A percentile compares a stretch with the other conserved stretches of the same genome.
These are phyloP conservation scores for Oehlia diaphana DNA, from an alignment of 192 early-diverging fungal species.

Conservation along the genomic window DNA sequence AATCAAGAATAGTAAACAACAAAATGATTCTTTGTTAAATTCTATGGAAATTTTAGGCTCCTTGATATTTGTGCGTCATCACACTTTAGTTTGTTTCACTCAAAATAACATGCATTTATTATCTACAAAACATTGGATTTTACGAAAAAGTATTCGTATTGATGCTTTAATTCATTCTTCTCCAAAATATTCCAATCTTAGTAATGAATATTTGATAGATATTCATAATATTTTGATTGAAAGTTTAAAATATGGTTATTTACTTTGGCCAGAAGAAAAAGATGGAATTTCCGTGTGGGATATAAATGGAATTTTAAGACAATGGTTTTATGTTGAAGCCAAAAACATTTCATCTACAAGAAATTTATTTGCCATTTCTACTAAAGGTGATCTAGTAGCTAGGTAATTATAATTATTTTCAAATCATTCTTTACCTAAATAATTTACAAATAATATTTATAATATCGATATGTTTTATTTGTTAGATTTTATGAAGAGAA, in stretches of 20 bases:
- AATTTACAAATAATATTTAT: no score
- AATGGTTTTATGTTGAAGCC: constrained; percentile 8
- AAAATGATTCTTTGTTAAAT: neutral
- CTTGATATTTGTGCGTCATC: neutral
- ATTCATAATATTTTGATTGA: neutral
- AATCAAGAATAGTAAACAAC: neutral
- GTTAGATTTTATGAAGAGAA: neutral
- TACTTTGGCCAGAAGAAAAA: neutral
- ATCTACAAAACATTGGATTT: neutral
- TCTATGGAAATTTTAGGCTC: neutral
- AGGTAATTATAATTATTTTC: neutral
- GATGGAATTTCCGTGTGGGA: constrained; percentile 1
- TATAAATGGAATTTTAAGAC: neutral
- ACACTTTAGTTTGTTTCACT: neutral
- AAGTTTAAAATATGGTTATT: neutral
- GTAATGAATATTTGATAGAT: neutral
- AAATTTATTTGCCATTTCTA: neutral
- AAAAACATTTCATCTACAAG: neutral
- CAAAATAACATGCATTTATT: neutral
- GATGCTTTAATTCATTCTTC: neutral
- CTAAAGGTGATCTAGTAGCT: neutral
- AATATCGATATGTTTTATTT: no score
- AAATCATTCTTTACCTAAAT: neutral
- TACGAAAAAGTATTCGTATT: neutral
- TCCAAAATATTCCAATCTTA: neutral